Conservation (phyloP, 345 rosid species). For the Citrus unshiu region DNA sequence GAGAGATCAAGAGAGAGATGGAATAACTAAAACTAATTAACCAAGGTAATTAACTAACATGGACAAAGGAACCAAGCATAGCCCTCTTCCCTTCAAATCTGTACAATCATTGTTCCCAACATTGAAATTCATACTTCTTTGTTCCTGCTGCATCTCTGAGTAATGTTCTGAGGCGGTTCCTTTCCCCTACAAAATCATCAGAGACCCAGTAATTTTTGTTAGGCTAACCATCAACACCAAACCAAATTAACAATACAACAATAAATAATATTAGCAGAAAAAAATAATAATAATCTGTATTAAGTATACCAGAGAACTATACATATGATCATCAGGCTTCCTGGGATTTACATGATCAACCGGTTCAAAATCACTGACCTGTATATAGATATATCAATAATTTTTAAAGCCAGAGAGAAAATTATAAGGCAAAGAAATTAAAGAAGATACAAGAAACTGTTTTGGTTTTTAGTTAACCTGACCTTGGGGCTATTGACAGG, state of each 20-base stretch:
- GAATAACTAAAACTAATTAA: conserved; percentile 26
- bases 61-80: conserved; percentile 76
- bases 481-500: conserved; percentile 85
- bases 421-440: neutral
- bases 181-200: conserved; percentile 29
- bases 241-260: neutral
- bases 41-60: conserved; percentile 59
- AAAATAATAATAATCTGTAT: neutral
- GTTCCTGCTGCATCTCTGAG: conserved; percentile 21
- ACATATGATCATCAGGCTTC: conserved; percentile 35
- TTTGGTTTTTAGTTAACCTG: neutral
- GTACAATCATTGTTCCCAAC: conserved; percentile 23
- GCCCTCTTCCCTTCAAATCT: conserved; percentile 67
- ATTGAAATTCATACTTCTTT: conserved; percentile 21
- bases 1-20: neutral
- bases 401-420: neutral
- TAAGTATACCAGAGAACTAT: conserved; percentile 37
- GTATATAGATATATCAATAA: neutral
- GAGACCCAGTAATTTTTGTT: neutral
- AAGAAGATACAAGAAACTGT: neutral
- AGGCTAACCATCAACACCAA: conserved; percentile 9
- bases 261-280: neutral
- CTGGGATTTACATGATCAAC: conserved; percentile 32
- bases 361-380: conserved; percentile 54
- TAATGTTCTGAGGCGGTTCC: conserved; percentile 16